Evolutionary conservation across 2,329 filamentous ascomycete species (phyloP).

Genomic region (Cyanodermella asteris): DNA sequence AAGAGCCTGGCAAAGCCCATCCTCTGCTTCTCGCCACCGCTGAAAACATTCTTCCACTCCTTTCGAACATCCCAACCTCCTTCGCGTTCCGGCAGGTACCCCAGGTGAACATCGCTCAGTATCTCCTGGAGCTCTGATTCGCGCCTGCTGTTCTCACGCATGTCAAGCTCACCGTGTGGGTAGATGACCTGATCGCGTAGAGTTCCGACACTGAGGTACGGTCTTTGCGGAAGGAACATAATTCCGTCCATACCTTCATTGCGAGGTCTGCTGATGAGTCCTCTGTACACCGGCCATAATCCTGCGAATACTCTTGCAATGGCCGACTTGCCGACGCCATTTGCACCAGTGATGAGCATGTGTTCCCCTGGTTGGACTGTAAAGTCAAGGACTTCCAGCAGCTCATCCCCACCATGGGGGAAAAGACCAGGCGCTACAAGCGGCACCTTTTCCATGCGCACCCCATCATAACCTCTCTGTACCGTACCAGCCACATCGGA

Average conservation of each 20-base stretch:
- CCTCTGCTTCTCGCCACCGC: constrained; percentile 88
- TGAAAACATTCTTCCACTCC: constrained; percentile 97
- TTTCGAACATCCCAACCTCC: constrained; percentile 93
- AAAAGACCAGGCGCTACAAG: constrained; percentile 74
- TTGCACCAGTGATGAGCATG: constrained; percentile 80
- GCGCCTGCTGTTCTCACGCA: constrained; percentile 57
- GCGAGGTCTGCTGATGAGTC: constrained; percentile 72
- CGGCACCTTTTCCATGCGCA: constrained; percentile 80
- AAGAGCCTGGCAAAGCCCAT: constrained; percentile 77
- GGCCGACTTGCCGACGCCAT: constrained; percentile 82
- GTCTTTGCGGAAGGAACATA: constrained; percentile 92
- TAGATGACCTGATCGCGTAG: constrained; percentile 95
- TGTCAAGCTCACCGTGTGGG: constrained; percentile 82
- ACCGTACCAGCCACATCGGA: constrained; percentile 84
- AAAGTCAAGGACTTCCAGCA: constrained; percentile 44
- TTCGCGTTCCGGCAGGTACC: constrained; percentile 77
- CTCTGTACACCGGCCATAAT: constrained; percentile 88
- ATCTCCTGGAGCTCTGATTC: constrained; percentile 60
- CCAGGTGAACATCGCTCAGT: constrained; percentile 63
- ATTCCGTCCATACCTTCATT: constrained; percentile 67
- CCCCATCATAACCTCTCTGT: constrained; percentile 85
- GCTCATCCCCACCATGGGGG: constrained; percentile 76
- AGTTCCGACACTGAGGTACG: constrained; percentile 80
- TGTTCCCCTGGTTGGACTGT: constrained; percentile 82
- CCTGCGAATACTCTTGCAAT: constrained; percentile 75